A percentile compares a stretch with the other conserved stretches of the same genome.
Evolutionary conservation across 2,329 filamentous ascomycete species (phyloP).

Genomic region (Pseudophaeomoniella oleicola): DNA sequence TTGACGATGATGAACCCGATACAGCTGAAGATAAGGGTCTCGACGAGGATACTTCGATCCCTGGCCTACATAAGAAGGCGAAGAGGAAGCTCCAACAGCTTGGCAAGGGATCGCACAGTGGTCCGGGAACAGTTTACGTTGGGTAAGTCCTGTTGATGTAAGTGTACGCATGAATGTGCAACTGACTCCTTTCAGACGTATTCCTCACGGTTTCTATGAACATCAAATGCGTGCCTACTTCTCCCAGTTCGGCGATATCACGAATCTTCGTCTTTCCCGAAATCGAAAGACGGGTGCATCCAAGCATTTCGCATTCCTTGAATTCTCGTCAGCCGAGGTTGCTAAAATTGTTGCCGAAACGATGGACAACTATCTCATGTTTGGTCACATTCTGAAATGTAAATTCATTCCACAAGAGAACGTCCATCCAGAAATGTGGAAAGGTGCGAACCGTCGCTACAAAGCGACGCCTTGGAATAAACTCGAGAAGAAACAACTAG

Average conservation of each 20-base stretch:
- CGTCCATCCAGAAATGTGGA: conserved; percentile 70
- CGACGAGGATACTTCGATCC: conserved; percentile 28
- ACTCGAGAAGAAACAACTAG: conserved; percentile 62
- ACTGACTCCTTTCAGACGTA: conserved; percentile 37
- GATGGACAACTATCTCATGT: conserved; percentile 96
- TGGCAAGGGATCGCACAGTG: conserved; percentile 27
- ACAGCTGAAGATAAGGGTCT: conserved; percentile 27
- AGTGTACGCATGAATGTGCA: conserved; percentile 10
- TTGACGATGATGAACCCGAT: conserved; percentile 41
- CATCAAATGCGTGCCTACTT: conserved; percentile 91
- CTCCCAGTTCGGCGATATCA: conserved; percentile 77
- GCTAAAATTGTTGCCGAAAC: conserved; percentile 86
- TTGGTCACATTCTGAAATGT: conserved; percentile 85
- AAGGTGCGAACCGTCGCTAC: conserved; percentile 80
- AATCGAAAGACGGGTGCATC: conserved; percentile 83
- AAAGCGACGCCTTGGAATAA: conserved; percentile 79
- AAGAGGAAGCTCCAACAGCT: conserved; percentile 37
- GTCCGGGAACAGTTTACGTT: conserved; percentile 71
- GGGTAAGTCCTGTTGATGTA: conserved; percentile 32
- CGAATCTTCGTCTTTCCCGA: conserved; percentile 65
- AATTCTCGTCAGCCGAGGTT: conserved; percentile 65
- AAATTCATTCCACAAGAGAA: conserved; percentile 62
- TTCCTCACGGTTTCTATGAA: conserved; percentile 95
- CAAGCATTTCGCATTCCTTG: conserved; percentile 90
- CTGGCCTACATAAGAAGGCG: conserved; percentile 28